Percentiles rank a stretch among this genome's conserved stretches.
phyloP scores from a whole-genome alignment of 2,329 filamentous ascomycete genomes.

The Colletotrichum chlorophyti region DNA sequence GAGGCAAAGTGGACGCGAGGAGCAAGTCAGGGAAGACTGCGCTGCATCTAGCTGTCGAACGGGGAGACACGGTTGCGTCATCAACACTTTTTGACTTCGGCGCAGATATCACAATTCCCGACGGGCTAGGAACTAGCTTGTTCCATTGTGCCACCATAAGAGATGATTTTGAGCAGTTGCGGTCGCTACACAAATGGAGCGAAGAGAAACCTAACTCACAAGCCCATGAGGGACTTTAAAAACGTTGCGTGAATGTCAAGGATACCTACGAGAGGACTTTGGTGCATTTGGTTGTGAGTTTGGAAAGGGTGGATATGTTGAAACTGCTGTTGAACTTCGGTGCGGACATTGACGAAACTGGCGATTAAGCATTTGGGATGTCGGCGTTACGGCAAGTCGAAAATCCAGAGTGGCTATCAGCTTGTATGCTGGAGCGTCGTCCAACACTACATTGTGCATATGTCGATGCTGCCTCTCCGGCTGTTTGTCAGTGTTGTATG shows the following conservation, averaged over 20 bases:
- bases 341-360: not conserved
- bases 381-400: too few relatives aligned
- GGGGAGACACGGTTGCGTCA: slow-evolving; percentile 3
- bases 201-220: not conserved
- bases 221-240: not conserved
- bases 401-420: too few relatives aligned
- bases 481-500: too few relatives aligned
- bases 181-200: slow-evolving; percentile 3
- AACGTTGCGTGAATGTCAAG: slow-evolving; percentile 1
- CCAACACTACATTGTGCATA: too few relatives aligned
- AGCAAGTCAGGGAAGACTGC: slow-evolving; percentile 4
- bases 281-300: slow-evolving; percentile 5
- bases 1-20: not conserved
- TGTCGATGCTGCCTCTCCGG: too few relatives aligned
- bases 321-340: not conserved
- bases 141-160: not conserved
- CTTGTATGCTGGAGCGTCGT: too few relatives aligned
- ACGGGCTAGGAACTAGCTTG: not conserved
- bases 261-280: slow-evolving; percentile 4
- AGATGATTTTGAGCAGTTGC: slow-evolving; percentile 7
- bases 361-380: too few relatives aligned
- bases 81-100: slow-evolving; percentile 1
- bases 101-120: slow-evolving; percentile 1
- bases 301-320: not conserved
- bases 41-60: slow-evolving; percentile 4